Conservation (phyloP, 2,329 filamentous ascomycete species). For the Sordariomycetes sp. region DNA sequence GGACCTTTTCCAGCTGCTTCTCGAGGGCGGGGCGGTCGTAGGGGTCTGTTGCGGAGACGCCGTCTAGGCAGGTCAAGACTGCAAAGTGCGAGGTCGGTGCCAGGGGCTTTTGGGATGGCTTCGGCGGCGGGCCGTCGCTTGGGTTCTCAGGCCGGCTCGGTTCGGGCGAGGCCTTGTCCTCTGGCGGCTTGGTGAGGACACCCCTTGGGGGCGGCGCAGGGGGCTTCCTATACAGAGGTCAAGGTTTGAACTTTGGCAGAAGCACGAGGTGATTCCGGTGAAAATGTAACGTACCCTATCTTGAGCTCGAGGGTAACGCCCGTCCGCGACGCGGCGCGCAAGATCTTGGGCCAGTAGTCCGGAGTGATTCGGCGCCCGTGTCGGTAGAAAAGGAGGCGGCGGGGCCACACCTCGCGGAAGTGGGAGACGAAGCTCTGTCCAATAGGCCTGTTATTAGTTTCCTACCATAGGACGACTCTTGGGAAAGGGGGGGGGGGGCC, state of each 20-base stretch:
- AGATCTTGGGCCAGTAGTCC: slow-evolving; percentile 10
- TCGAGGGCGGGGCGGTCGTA: not conserved
- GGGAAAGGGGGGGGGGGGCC: too few relatives aligned
- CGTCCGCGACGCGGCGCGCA: slow-evolving; percentile 6
- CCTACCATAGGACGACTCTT: not conserved
- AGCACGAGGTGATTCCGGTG: too few relatives aligned
- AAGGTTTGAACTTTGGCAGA: too few relatives aligned
- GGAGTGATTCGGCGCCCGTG: slow-evolving; percentile 6
- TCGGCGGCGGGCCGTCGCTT: not conserved
- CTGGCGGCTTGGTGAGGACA: not conserved
- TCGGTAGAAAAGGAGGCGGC: slow-evolving; percentile 9
- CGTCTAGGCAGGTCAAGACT: not conserved
- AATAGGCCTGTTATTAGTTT: not conserved
- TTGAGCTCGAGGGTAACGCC: not conserved
- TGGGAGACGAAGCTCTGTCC: slow-evolving; percentile 10
- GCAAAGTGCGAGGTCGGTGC: not conserved
- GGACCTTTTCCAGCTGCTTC: slow-evolving; percentile 6
- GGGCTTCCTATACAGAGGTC: not conserved
- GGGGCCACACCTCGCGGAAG: slow-evolving; percentile 13
- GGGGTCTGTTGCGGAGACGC: not conserved
- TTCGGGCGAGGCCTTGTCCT: not conserved
- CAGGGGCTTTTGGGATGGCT: not conserved
- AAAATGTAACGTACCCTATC: not conserved
- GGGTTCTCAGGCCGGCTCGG: not conserved
- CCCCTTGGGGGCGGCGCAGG: not conserved